These are phyloP conservation scores for Phalaenopsis equestris DNA, from an alignment of 106 monocot species.

Conservation along the genomic window DNA sequence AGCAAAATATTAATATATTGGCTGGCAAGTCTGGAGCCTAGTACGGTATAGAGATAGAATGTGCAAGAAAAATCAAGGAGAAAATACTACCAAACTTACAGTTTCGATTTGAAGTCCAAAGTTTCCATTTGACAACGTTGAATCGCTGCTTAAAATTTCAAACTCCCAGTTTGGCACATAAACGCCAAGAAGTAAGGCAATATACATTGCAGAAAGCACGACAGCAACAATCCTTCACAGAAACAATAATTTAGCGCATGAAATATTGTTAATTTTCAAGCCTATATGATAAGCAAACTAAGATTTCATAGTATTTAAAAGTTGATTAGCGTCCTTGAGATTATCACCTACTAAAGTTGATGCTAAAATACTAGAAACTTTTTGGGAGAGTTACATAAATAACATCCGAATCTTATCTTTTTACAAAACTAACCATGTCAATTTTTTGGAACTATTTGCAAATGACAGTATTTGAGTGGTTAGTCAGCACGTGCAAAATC, in stretches of 20 bases:
- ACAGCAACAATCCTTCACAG: slow-evolving; percentile 55
- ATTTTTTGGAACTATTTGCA: too few species aligned
- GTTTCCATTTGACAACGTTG: slow-evolving; percentile 17
- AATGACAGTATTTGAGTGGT: too few species aligned
- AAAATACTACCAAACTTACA: slow-evolving; percentile 27
- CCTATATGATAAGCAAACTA: not conserved
- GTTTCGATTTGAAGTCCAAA: slow-evolving; percentile 23
- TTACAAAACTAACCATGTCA: too few species aligned
- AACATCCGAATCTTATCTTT: too few species aligned
- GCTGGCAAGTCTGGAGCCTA: not conserved
- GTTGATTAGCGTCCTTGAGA: not conserved
- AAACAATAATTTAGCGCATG: not conserved
- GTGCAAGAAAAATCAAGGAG: not conserved
- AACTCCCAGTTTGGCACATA: slow-evolving; percentile 83
- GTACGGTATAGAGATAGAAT: not conserved
- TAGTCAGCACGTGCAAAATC: too few species aligned
- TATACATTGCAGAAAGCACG: slow-evolving; percentile 43
- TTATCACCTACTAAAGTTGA: not conserved
- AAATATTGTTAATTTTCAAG: not conserved
- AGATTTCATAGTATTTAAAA: not conserved
- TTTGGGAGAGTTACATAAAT: too few species aligned
- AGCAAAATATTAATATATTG: not conserved
- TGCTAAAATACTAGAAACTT: not conserved
- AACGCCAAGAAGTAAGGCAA: slow-evolving; percentile 59
- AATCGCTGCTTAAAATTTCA: slow-evolving; percentile 42